Evolutionary conservation across 2,329 filamentous ascomycete species (phyloP), one percentile per base, ranked within the genome.

Genomic region (Trichoderma cornu-damae): DNA sequence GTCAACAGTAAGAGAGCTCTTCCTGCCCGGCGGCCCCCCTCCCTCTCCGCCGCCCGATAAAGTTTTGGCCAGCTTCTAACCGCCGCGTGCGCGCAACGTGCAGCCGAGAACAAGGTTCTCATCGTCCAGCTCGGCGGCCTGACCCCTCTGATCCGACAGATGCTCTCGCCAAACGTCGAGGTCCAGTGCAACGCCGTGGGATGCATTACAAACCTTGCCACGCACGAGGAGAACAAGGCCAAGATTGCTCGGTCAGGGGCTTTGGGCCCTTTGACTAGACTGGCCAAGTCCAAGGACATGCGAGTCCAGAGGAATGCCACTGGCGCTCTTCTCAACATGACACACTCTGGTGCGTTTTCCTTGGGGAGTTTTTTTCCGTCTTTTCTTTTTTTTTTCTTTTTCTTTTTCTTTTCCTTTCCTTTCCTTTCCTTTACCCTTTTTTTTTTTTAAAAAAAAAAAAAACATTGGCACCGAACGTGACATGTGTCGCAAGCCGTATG

Each of bases 111-210:
- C 80, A 99, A 99, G 74, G 91, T 97, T 61, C 80, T 93, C 63
- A 99, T 99, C 67, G 94, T 99, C 61, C 84, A 90, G 63, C 84
- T 99, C 14, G 92, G 92, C 59, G 94, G 94, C 24, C 82, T 99
- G 60, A 86, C 86, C 53, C 93, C 94, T 53, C 81, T 99, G 60
- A 99, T 97, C 74, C 88, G 90, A 63, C 94, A 99, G 75, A 99
- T 99, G 94, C 90, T 95, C 76, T 97, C 93, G 57, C 84, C 88
- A 46, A 99, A 99, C 67, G 94, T 99, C 65, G 94, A 99, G 72
- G 94, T 99, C 24, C 94, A 99, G 75, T 99, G 94, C 79, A 99
- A 99, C 73, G 94, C 94, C 42, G 94, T 99, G 60, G 94, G 94
- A 51, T 99, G 94, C 77, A 99, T 99, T 72, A 99, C 94, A 44